phyloP scores from a whole-genome alignment of 2,329 filamentous ascomycete genomes.

The Colletotrichum lini region DNA sequence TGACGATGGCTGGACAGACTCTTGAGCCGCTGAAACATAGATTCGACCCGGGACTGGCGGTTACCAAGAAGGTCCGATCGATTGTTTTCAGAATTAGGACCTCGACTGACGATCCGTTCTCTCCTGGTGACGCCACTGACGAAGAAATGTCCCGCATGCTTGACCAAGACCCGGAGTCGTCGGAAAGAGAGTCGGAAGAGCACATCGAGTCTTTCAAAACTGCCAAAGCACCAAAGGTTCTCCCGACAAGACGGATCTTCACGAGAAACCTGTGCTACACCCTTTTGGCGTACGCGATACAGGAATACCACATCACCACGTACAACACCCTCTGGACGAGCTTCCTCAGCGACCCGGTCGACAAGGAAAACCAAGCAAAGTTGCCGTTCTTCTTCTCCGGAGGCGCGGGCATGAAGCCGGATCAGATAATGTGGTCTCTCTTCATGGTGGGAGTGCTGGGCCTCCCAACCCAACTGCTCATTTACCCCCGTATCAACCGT shows the following conservation, averaged over 20 bases:
- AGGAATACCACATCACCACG: not conserved
- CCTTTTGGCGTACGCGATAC: not conserved
- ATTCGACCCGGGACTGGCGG: too few species aligned
- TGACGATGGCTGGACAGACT: too few species aligned
- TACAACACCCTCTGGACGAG: conserved; percentile 7
- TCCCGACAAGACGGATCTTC: not conserved
- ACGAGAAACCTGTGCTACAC: not conserved
- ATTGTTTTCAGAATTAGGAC: too few species aligned
- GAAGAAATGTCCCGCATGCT: too few species aligned
- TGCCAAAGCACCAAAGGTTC: too few species aligned
- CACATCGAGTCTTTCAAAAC: not conserved
- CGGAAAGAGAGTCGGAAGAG: not conserved
- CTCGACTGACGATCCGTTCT: too few species aligned
- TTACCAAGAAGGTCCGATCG: too few species aligned
- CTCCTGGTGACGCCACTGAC: too few species aligned
- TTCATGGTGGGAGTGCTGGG: not conserved
- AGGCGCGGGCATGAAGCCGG: conserved; percentile 1
- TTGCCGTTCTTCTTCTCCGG: not conserved
- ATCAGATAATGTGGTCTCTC: not conserved
- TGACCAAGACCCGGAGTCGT: too few species aligned
- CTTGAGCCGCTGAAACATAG: too few species aligned
- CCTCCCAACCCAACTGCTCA: not conserved
- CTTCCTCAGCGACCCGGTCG: conserved; percentile 2
- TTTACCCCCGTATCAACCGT: not conserved
- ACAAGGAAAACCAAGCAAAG: not conserved